Percentiles rank a stretch among this genome's conserved stretches.
Evolutionary conservation across 164 flowering plant genomes (phyloP).

Genomic region (Nelumbo lutea): DNA sequence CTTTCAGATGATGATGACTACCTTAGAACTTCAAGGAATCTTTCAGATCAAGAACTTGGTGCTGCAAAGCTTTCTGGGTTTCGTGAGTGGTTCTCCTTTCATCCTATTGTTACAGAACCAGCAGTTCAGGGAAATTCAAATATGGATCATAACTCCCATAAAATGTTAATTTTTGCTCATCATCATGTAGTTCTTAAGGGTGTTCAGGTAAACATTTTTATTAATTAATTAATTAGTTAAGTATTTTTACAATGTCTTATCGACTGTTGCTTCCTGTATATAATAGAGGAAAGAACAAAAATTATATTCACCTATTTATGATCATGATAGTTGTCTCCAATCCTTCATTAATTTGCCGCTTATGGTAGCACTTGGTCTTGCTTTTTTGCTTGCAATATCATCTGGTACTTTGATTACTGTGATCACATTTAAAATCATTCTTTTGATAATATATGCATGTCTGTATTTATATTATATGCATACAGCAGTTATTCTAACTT

Average conservation of each 20-base stretch:
- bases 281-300: not conserved
- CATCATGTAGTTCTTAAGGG: conserved; percentile 88
- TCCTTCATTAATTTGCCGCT: not conserved
- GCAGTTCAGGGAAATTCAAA: conserved; percentile 34
- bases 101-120: conserved; percentile 50
- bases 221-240: too few species aligned
- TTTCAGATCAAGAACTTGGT: conserved; percentile 69
- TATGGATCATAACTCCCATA: conserved; percentile 31
- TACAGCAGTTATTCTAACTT: conserved; percentile 4
- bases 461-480: not conserved
- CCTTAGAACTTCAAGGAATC: conserved; percentile 25
- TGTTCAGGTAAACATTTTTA: conserved; percentile 51
- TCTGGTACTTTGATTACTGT: too few species aligned
- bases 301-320: not conserved
- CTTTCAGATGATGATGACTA: conserved; percentile 33
- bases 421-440: too few species aligned
- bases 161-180: conserved; percentile 94
- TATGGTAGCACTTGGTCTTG: not conserved
- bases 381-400: too few species aligned
- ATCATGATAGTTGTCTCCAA: not conserved
- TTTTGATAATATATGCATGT: too few species aligned
- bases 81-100: conserved; percentile 79
- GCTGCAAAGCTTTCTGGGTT: conserved; percentile 86
- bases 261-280: not conserved
- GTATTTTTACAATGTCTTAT: not conserved